phyloP scores from a whole-genome alignment of 129 eudicot genomes.

The Helichrysum umbraculigerum region DNA sequence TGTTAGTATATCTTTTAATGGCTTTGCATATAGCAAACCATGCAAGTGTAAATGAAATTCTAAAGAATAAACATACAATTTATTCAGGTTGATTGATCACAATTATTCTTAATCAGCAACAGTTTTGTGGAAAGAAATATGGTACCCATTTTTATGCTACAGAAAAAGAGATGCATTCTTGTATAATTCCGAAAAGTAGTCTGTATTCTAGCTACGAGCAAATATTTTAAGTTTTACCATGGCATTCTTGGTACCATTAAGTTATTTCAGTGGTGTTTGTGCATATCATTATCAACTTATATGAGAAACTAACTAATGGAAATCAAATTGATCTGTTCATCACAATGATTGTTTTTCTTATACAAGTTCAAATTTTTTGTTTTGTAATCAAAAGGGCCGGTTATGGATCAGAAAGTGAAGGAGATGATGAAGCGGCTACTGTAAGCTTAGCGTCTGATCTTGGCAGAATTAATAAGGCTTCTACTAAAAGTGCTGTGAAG shows the following conservation, averaged over 20 bases:
- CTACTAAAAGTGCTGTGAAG: conserved; percentile 92
- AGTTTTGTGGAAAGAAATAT: not conserved
- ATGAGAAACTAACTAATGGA: not conserved
- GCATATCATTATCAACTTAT: not conserved
- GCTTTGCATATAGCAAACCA: not conserved
- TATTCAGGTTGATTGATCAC: not conserved
- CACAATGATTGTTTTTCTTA: not conserved
- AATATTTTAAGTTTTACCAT: not conserved
- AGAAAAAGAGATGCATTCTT: not conserved
- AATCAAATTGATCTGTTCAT: not conserved
- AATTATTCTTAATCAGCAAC: not conserved
- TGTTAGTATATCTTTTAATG: not conserved
- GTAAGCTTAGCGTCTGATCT: conserved; percentile 71
- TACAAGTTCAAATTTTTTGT: not conserved
- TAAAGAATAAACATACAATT: not conserved
- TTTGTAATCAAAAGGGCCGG: conserved; percentile 58
- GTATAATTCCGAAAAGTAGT: not conserved
- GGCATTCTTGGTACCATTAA: not conserved
- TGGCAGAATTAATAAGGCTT: conserved; percentile 77
- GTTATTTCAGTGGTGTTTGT: not conserved
- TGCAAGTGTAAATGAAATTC: not conserved
- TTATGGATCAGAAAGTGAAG: conserved; percentile 98
- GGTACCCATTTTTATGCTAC: not conserved
- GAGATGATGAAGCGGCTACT: conserved; percentile 91
- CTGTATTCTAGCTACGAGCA: not conserved